A percentile compares a stretch with the other conserved stretches of the same genome.
Evolutionary conservation across 108 stramenopile genomes (phyloP).

Genomic region (Stephanodiscus minutulus): DNA sequence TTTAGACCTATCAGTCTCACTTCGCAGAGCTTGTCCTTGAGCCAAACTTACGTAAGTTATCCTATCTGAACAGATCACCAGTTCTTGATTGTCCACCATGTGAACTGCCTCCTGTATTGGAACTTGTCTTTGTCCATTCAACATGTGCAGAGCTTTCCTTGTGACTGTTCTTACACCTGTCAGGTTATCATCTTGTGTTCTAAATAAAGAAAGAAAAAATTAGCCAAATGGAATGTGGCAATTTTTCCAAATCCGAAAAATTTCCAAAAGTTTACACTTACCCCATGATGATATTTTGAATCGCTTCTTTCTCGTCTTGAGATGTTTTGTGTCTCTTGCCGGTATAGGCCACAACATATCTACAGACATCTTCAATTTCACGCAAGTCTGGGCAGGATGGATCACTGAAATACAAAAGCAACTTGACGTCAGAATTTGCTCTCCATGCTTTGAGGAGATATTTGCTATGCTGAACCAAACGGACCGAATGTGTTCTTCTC

Average conservation of each 20-base stretch:
- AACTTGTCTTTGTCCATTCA: neutral
- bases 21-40: neutral
- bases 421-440: constrained; percentile 12
- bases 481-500: constrained; percentile 9
- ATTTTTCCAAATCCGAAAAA: no score
- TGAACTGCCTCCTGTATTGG: neutral
- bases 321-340: no score
- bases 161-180: neutral
- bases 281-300: neutral
- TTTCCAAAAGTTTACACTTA: no score
- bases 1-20: neutral
- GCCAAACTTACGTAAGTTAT: neutral
- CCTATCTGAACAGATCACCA: neutral
- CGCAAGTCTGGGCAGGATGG: constrained; percentile 5
- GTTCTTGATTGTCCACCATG: neutral
- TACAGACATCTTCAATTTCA: constrained; percentile 9
- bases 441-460: constrained; percentile 3
- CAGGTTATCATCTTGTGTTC: neutral
- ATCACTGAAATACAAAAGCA: constrained; percentile 5
- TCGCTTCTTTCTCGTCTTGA: no score
- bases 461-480: constrained; percentile 19
- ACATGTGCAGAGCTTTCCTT: neutral
- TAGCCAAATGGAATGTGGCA: no score
- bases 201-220: neutral
- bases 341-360: no score